phyloP scores from a whole-genome alignment of 306 rosid species.

The Inga laurina region DNA sequence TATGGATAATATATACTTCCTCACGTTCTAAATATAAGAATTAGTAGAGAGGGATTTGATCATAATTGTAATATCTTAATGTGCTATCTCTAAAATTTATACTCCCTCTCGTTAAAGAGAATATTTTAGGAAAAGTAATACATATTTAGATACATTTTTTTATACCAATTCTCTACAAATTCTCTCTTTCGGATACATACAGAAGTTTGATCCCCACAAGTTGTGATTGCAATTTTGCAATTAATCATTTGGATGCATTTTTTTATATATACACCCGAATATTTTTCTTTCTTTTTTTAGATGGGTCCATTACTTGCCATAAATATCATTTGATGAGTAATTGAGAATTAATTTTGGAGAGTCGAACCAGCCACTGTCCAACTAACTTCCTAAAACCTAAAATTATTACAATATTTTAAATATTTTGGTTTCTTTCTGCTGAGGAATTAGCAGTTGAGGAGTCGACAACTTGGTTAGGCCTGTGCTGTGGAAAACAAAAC shows the following conservation, averaged over 20 bases:
- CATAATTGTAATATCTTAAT: too few relatives aligned
- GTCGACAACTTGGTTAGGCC: background rate
- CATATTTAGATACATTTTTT: too few relatives aligned
- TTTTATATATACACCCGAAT: background rate
- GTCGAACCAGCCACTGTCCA: conserved; percentile 34
- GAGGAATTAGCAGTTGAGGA: conserved; percentile 23
- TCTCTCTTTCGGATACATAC: background rate
- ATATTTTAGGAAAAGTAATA: too few relatives aligned
- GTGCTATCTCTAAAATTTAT: too few relatives aligned
- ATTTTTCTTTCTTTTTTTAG: background rate
- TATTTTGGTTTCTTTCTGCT: background rate
- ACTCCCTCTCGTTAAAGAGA: too few relatives aligned
- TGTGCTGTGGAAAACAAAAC: background rate
- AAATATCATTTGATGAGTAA: background rate
- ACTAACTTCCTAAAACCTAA: conserved; percentile 26
- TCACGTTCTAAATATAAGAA: too few relatives aligned
- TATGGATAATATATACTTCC: background rate
- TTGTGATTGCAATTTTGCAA: background rate
- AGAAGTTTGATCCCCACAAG: background rate
- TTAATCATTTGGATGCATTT: background rate
- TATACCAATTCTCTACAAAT: background rate
- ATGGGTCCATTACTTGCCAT: conserved; percentile 3
- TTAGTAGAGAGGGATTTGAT: too few relatives aligned
- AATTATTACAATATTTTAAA: conserved; percentile 19
- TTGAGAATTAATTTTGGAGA: conserved; percentile 20